Evolutionary conservation across 495 filamentous ascomycete species (phyloP), one percentile per base, ranked within the genome.

Genomic region (Stereocaulon alpinum): DNA sequence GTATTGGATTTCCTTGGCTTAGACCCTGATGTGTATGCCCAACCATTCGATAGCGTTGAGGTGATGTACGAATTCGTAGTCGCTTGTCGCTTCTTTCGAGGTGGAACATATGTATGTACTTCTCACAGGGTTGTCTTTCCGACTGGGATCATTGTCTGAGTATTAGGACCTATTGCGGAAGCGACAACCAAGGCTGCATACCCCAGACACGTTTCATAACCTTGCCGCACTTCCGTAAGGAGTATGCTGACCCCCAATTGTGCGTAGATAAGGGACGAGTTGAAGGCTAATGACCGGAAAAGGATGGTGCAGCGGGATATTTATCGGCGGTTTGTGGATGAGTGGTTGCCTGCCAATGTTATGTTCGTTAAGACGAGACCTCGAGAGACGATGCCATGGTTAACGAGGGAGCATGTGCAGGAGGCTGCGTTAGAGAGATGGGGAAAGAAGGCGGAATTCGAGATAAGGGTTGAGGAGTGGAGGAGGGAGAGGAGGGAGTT

Each of bases 1-100:
- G 70, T 81, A 7, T 68, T 88, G 6, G 61, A 71, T 1, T 87
- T 89, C 52, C 72, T 88, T 1, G 82, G 80, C 4, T 69, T 87
- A 57, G 69, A 79, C 40, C 61, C 68, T 22, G 57, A 65, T 5
- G 64, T 52, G 27, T 80, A 73, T 71, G 69, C 68, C 37, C 62
- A 69, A 34, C 69, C 72, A 0, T 87, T 87, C 61, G 60, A 57
- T 0, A 77, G 68, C 1, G 64, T 73, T 15, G 71, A 81, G 3
- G 78, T 76, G n/a, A 58, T 88, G 56, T 87, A 80, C 63, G 71
- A 73, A 1, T 88, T 77, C 68, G 73, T 73, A 3, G 68, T 74
- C 32, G 70, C 64, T 0, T 82, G 80, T 55, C 71, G 79, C 0
- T 69, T 86, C 43, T 85, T 87, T 64, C 30, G 42, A 7, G 4